These are phyloP conservation scores for Clohesyomyces aquaticus DNA, from an alignment of 495 filamentous ascomycete genomes.

Conservation along the genomic window DNA sequence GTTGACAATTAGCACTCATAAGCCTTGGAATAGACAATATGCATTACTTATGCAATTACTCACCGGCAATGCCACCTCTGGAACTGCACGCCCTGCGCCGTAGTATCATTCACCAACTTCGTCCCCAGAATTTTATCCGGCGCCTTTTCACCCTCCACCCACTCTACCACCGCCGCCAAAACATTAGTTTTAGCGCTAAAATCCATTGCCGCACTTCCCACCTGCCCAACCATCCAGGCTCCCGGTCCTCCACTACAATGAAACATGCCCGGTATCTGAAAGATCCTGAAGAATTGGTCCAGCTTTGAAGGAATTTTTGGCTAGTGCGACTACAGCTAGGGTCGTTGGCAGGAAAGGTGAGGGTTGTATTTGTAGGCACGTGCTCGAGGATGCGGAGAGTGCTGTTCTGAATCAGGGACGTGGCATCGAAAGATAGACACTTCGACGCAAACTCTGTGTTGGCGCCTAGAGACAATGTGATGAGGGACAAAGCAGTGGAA, in stretches of 20 bases:
- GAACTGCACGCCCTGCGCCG: slow-evolving; percentile 2
- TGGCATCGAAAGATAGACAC: slow-evolving; percentile 10
- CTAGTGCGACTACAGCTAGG: not conserved
- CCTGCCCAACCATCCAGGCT: slow-evolving; percentile 19
- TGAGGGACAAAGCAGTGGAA: not conserved
- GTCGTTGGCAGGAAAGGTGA: slow-evolving; percentile 12
- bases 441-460: not conserved
- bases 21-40: too few relatives aligned
- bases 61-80: slow-evolving; percentile 14
- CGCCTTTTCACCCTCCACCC: slow-evolving; percentile 14
- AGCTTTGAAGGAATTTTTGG: slow-evolving; percentile 7
- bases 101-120: slow-evolving; percentile 18
- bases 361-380: slow-evolving; percentile 12
- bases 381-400: slow-evolving; percentile 11
- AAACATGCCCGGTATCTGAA: slow-evolving; percentile 12
- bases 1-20: too few relatives aligned
- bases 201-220: not conserved
- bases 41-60: too few relatives aligned
- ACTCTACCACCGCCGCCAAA: slow-evolving; percentile 13
- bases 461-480: not conserved
- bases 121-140: slow-evolving; percentile 17
- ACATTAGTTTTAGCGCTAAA: slow-evolving; percentile 16
- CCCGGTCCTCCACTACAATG: slow-evolving; percentile 11
- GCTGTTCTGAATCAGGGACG: not conserved
- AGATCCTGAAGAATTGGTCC: slow-evolving; percentile 14